Percentiles rank a stretch among this genome's conserved stretches.
These are phyloP conservation scores for Cyathus olla DNA, from an alignment of 1,284 basidiomycete genomes.

Conservation along the genomic window DNA sequence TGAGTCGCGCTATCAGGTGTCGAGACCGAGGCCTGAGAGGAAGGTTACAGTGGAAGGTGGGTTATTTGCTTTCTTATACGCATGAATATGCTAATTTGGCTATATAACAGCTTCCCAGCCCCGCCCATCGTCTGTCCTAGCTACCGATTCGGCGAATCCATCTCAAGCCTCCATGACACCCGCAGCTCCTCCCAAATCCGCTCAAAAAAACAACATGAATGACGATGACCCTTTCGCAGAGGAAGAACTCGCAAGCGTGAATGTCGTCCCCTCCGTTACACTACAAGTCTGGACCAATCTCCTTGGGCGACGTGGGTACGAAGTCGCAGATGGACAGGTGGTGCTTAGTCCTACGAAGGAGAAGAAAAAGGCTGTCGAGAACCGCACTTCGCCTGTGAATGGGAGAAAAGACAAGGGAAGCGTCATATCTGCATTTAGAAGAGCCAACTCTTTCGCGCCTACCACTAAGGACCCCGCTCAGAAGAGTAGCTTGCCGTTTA, in stretches of 20 bases:
- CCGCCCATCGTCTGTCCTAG: slow-evolving; percentile 23
- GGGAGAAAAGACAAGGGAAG: slow-evolving; percentile 24
- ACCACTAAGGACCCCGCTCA: slow-evolving; percentile 20
- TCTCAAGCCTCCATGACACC: background rate
- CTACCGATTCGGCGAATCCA: background rate
- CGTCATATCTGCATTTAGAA: slow-evolving; percentile 65
- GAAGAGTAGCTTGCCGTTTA: slow-evolving; percentile 55
- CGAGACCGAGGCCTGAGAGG: slow-evolving; percentile 67
- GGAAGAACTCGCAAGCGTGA: slow-evolving; percentile 59
- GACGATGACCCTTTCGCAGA: slow-evolving; percentile 42
- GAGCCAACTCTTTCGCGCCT: slow-evolving; percentile 69
- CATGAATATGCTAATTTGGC: background rate
- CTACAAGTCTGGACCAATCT: slow-evolving; percentile 76
- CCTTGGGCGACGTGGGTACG: slow-evolving; percentile 72
- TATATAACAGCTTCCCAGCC: background rate
- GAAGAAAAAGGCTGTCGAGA: background rate
- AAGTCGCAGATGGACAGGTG: slow-evolving; percentile 64
- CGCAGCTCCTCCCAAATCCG: slow-evolving; percentile 20
- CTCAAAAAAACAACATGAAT: slow-evolving; percentile 37
- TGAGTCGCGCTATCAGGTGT: slow-evolving; percentile 70
- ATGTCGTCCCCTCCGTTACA: slow-evolving; percentile 67
- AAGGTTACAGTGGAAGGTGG: slow-evolving; percentile 47
- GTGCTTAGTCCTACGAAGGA: slow-evolving; percentile 66
- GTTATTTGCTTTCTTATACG: slow-evolving; percentile 8
- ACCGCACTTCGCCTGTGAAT: slow-evolving; percentile 11